Base-by-base conservation (phyloP, 2,329 filamentous ascomycete species). In the Akanthomyces lecanii region DNA sequence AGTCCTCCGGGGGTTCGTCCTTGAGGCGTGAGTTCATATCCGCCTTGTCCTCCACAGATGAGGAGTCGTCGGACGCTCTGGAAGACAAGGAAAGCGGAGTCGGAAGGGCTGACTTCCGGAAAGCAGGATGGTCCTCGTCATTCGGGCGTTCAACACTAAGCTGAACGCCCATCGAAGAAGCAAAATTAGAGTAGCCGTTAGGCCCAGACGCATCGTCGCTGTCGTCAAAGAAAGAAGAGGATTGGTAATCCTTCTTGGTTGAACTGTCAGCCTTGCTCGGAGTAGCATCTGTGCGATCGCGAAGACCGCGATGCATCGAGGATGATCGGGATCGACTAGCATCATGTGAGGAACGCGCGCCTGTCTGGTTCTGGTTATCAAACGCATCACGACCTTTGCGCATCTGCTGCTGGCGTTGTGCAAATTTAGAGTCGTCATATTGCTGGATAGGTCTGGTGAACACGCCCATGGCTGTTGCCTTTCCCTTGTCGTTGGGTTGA, bases 361-460 rank as follows among this genome's bases (percentile, higher is more conserved):
- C 76, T 76, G 40, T 75, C 75, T 0, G 78, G 79, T 0, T 88
- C 85, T 0, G 85, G 85, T 62, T 47, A n/a, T 54, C 53, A 10
- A 51, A 53, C 12, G 33, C 28, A 38, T 89, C 88, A 30, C 89
- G 84, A 33, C 88, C 90, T 69, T 90, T 85, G 66, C 94, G 90
- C 73, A 97, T 85, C 72, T 92, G 90, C 54, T 90, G 78, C 70
- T 96, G 90, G 51, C 92, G 86, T 71, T 96, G 89, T 5, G 90
- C 85, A 70, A 91, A 97, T 70, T 91, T 90, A 23, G 89, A 86
- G 70, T 97, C 93, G 69, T 96, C 91, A 68, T 95, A 97, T 8
- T 87, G 84, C 57, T 89, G 85, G 2, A 79, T 77, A 1, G 92
- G 90, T 71, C 92, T 92, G 67, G 89, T 89, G 64, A 84, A 82